Percentiles rank a stretch among this genome's conserved stretches.
Evolutionary conservation across 2,329 filamentous ascomycete species (phyloP).

Genomic region (Nectriaceae sp.): DNA sequence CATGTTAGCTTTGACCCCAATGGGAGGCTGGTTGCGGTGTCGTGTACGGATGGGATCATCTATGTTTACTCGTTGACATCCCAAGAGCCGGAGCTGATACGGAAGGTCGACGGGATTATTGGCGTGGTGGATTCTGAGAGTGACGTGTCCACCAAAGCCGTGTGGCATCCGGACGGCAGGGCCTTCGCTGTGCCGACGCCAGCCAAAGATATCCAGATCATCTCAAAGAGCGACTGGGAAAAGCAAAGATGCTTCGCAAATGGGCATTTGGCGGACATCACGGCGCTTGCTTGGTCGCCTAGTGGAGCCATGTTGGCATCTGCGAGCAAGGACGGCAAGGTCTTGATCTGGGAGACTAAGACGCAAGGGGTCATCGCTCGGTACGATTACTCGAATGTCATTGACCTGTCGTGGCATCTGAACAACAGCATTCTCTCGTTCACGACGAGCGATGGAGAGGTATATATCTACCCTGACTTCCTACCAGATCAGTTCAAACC

Average conservation of each 20-base stretch:
- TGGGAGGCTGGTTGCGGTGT: slow-evolving; percentile 74
- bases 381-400: slow-evolving; percentile 79
- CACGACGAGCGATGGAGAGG: slow-evolving; percentile 87
- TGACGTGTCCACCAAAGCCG: slow-evolving; percentile 71
- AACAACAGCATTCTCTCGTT: slow-evolving; percentile 87
- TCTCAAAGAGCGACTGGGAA: slow-evolving; percentile 89
- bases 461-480: slow-evolving; percentile 83
- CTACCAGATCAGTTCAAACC: slow-evolving; percentile 59
- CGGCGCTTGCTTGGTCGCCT: slow-evolving; percentile 87
- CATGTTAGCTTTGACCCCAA: slow-evolving; percentile 86
- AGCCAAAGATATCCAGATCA: slow-evolving; percentile 79
- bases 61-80: slow-evolving; percentile 86
- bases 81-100: slow-evolving; percentile 78
- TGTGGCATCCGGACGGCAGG: slow-evolving; percentile 93
- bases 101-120: slow-evolving; percentile 85
- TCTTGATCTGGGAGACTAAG: slow-evolving; percentile 86
- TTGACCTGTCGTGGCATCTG: slow-evolving; percentile 89
- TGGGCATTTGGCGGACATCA: slow-evolving; percentile 83
- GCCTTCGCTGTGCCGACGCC: slow-evolving; percentile 86
- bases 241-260: slow-evolving; percentile 77
- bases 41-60: slow-evolving; percentile 84
- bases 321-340: slow-evolving; percentile 66
- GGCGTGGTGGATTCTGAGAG: slow-evolving; percentile 71
- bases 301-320: slow-evolving; percentile 86
- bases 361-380: slow-evolving; percentile 79